Evolutionary conservation across 352 stramenopile species (phyloP), one percentile per base, ranked within the genome.

Genomic region (Phytopythium mirpurense): DNA sequence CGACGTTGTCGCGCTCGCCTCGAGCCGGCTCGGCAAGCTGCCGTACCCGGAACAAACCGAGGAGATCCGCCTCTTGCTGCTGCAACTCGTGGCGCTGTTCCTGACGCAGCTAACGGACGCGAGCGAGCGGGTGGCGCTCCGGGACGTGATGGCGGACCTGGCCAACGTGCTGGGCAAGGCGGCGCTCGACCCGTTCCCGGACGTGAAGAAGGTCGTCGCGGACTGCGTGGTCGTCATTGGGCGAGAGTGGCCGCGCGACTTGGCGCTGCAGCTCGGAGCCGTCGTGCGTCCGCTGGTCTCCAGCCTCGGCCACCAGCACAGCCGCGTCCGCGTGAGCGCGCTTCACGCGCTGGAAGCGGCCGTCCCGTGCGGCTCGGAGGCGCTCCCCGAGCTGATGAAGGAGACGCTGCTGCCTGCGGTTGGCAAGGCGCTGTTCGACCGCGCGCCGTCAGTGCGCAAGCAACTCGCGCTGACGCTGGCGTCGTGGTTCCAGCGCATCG

Each of bases 241-340:
- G 0, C 65, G 51, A 9, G 63, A 49, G 3, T 90, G 80, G 84
- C 68, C 64, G 43, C 57, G 55, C 18, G 71, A 87, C 15, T 65
- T 92, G 1, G 71, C 77, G 35, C 65, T 90, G 51, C 84, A 93
- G 31, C 68, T 90, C 8, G 78, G 72, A 2, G 70, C 78, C 41
- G 75, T 95, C 45, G 72, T 85, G 8, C 76, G 75, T 15, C 78
- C 84, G 0, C 65, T 90, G 32, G 65, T 86, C 12, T 65, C 57
- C 37, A 95, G 92, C 61, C 63, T 95, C 5, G 64, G 75, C 2
- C 82, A 95, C 47, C 84, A 95, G 51, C 82, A 95, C 66, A 91
- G 82, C 55, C 78, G 80, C 40, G 78, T 93, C 29, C 82, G 84
- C 34, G 68, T 83, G n/a, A 74, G 65, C 16, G 81, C 82, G 0